Evolutionary conservation across 2,329 filamentous ascomycete species (phyloP).

Genomic region (Venturiaceae sp.): DNA sequence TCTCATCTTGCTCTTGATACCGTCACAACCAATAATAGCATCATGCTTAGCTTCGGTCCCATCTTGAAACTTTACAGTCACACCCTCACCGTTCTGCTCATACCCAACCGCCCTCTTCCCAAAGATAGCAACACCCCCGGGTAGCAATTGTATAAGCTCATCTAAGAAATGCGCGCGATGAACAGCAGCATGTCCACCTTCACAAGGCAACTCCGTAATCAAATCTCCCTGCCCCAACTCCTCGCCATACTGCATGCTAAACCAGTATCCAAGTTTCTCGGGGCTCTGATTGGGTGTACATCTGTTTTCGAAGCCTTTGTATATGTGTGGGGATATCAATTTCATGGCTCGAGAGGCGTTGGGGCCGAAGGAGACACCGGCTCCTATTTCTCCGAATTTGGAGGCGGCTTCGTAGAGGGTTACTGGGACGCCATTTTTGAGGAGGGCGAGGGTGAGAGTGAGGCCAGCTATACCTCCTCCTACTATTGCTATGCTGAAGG

Average conservation of each 20-base stretch:
- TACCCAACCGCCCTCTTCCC: slow-evolving; percentile 25
- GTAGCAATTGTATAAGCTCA: slow-evolving; percentile 37
- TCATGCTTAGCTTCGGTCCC: slow-evolving; percentile 31
- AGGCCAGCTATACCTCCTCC: slow-evolving; percentile 52
- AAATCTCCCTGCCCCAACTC: slow-evolving; percentile 17
- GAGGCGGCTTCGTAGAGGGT: slow-evolving; percentile 47
- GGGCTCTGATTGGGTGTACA: slow-evolving; percentile 28
- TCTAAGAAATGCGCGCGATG: slow-evolving; percentile 41
- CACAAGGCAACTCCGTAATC: slow-evolving; percentile 15
- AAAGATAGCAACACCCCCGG: slow-evolving; percentile 29
- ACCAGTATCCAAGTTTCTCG: slow-evolving; percentile 28
- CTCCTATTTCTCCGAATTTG: slow-evolving; percentile 48
- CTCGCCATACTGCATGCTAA: slow-evolving; percentile 30
- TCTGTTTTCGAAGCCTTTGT: slow-evolving; percentile 32
- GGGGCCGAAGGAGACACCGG: slow-evolving; percentile 46
- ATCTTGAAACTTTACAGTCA: slow-evolving; percentile 31
- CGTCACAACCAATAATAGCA: slow-evolving; percentile 37
- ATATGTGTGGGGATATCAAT: slow-evolving; percentile 37
- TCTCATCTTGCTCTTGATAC: slow-evolving; percentile 38
- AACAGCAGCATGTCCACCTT: slow-evolving; percentile 19
- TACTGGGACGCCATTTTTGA: slow-evolving; percentile 34
- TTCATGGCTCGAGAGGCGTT: slow-evolving; percentile 47
- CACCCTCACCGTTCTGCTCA: slow-evolving; percentile 17
- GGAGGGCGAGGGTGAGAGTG: slow-evolving; percentile 42
- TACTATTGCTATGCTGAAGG: slow-evolving; percentile 39